Conservation (phyloP, 2,329 filamentous ascomycete genomes). For the Samsoniella hepiali region DNA sequence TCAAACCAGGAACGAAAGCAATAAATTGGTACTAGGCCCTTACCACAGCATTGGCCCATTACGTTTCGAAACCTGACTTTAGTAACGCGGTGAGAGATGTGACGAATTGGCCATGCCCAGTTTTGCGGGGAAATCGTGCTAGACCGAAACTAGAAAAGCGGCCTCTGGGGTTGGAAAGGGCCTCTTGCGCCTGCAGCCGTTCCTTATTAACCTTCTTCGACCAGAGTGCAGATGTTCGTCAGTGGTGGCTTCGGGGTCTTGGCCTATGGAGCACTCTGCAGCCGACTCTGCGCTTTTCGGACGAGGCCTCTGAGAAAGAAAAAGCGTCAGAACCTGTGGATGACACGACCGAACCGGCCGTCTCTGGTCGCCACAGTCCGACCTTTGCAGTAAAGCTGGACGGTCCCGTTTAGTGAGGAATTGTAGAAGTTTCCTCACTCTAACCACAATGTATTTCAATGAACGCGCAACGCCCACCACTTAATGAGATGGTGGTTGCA, state of each 20-base stretch:
- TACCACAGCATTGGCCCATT: neutral
- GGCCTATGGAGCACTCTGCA: neutral
- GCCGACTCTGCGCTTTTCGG: neutral
- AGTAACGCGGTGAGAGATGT: conserved; percentile 12
- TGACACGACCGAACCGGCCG: neutral
- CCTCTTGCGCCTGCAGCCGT: neutral
- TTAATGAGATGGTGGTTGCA: conserved; percentile 9
- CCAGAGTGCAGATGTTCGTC: neutral
- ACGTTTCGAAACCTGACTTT: conserved; percentile 11
- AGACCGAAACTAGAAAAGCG: conserved; percentile 9
- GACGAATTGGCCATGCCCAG: conserved; percentile 5
- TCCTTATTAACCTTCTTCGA: neutral
- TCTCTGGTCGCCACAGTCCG: neutral
- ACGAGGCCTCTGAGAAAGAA: neutral
- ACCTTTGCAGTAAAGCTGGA: neutral
- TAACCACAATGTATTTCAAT: neutral
- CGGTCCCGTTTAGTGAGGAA: neutral
- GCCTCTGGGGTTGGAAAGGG: conserved; percentile 1
- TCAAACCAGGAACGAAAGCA: neutral
- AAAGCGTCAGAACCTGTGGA: neutral
- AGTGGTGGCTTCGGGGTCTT: neutral
- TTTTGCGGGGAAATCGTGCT: conserved; percentile 14
- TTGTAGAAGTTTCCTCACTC: neutral
- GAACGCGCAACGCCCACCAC: neutral
- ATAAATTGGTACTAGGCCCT: neutral